A percentile compares a stretch with the other conserved stretches of the same genome.
These are phyloP conservation scores for Wallacemonas rigidus DNA, from an alignment of 208 protist species.

Conservation along the genomic window DNA sequence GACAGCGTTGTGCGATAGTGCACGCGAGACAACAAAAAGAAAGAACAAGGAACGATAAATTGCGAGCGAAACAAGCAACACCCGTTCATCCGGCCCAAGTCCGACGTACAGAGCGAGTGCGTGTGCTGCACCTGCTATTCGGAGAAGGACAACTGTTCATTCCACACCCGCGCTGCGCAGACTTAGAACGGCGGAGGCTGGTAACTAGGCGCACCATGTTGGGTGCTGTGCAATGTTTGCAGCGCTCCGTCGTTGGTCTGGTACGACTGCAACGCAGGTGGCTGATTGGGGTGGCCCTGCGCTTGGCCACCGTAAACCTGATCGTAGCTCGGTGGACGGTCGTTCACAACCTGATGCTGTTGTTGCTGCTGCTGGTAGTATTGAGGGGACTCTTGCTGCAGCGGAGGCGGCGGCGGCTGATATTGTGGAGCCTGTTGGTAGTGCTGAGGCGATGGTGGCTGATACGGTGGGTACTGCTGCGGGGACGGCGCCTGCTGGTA, in stretches of 20 bases:
- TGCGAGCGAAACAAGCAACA: too few species aligned
- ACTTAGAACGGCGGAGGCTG: slow-evolving; percentile 5
- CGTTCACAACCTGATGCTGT: not conserved
- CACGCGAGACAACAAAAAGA: too few species aligned
- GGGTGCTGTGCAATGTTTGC: slow-evolving; percentile 9
- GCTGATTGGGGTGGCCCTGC: not conserved
- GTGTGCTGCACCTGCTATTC: too few species aligned
- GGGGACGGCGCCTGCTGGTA: slow-evolving; percentile 19
- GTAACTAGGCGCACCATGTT: not conserved
- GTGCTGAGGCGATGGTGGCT: slow-evolving; percentile 20
- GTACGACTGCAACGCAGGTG: slow-evolving; percentile 9
- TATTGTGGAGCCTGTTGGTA: slow-evolving; percentile 23
- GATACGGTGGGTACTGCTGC: slow-evolving; percentile 18
- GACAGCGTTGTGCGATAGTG: too few species aligned
- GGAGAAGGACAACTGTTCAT: too few species aligned
- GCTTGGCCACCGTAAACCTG: slow-evolving; percentile 14
- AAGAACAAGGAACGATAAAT: too few species aligned
- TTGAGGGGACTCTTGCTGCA: not conserved
- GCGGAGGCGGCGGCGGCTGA: slow-evolving; percentile 14
- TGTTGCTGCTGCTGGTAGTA: slow-evolving; percentile 18
- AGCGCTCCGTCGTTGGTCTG: not conserved
- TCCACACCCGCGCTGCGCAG: not conserved
- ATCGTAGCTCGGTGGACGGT: slow-evolving; percentile 34
- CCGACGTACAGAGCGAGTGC: too few species aligned
- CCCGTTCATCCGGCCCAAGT: too few species aligned